Base-by-base conservation (phyloP, 2,329 filamentous ascomycete genomes). In the Boeremia exigua region DNA sequence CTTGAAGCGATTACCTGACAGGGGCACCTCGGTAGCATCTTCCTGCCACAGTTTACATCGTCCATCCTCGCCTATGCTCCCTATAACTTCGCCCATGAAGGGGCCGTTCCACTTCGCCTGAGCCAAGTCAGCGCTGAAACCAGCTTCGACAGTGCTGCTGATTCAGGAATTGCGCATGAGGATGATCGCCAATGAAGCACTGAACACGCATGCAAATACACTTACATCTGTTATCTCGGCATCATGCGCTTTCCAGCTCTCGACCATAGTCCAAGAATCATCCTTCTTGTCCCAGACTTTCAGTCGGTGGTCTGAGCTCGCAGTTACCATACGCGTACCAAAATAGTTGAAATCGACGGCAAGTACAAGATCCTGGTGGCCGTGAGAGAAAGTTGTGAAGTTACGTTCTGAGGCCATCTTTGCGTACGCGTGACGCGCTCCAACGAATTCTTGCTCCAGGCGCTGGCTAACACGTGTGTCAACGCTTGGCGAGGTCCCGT, bases 21-120 rank as follows among this genome's bases (percentile, higher is more conserved):
- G 82, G 0, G 88, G 87, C 1, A 90, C 83, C 44, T 95, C 89
- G 1, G 88, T 89, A 14, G 90, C 87, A 76, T 97, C 92, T 78
- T 97, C 94, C 58, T 90, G 88, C 94, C 94, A 98, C 62, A 98
- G 83, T 73, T 92, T 91, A 80, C 96, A 92, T 74, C 88, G 88
- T 69, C 94, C 91, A 68, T 97, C 94, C 69, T 94, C 90, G 60
- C 91, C 92, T 56, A 97, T 89, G 49, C 90, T 96, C 53, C 89
- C 93, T 65, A 98, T 81, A 67, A 96, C 86, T 71, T 95, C 92
- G 64, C 95, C 95, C 56, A 95, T 88, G 60, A 91, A 94, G 0
- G 92, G 90, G 1, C 92, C 91, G 54, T 96, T 90, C 93, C 94
- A 98, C 82, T 95, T 91, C 50, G 96, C 87, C 91, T 94, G 70